Base-by-base conservation (phyloP, 2,329 filamentous ascomycete genomes). In the Metarhizium rileyi region DNA sequence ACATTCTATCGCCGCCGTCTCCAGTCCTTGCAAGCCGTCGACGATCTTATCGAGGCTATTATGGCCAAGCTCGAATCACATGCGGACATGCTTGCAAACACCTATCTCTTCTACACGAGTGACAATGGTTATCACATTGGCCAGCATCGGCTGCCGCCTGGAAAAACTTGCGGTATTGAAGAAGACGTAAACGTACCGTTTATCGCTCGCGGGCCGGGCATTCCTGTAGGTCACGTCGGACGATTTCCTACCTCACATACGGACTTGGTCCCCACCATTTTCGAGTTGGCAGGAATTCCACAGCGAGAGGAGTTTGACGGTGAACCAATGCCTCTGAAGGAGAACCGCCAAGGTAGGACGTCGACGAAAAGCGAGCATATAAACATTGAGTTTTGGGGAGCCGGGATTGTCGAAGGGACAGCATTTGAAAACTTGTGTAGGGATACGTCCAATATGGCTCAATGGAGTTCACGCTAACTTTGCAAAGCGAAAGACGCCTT, bases 41-140 rank as follows among this genome's bases (percentile, higher is more conserved):
- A 81, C 46, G 76, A 80, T 56, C 66, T 81, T 0, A 67, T 81
- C 0, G 71, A 74, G 36, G 63, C 63, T 8, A 53, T 81, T 1
- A 55, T 80, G 2, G 55, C 58, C 0, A 68, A 68, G 5, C 64
- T 80, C 0, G 66, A 70, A 1, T 59, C 61, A 1, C 54, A 69
- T 1, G 70, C 78, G 0, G 80, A 77, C n/a, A 66, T 86, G 1
- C 71, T 86, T 14, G 81, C 80, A 48, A 76, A 80, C 52, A 81
- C 70, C 0, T 83, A 80, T 51, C 70, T 83, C 35, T 69, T 83
- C 43, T 83, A 78, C 57, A 76, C 77, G 1, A 72, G 73, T 0
- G 79, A 83, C 56, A 83, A 83, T 49, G 78, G 79, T 0, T 83
- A 74, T 54, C 80, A 83, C 50, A 74, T 82, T 38, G 72, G 77